Base-by-base conservation (phyloP, 129 eudicot genomes). In the Arctium lappa region DNA sequence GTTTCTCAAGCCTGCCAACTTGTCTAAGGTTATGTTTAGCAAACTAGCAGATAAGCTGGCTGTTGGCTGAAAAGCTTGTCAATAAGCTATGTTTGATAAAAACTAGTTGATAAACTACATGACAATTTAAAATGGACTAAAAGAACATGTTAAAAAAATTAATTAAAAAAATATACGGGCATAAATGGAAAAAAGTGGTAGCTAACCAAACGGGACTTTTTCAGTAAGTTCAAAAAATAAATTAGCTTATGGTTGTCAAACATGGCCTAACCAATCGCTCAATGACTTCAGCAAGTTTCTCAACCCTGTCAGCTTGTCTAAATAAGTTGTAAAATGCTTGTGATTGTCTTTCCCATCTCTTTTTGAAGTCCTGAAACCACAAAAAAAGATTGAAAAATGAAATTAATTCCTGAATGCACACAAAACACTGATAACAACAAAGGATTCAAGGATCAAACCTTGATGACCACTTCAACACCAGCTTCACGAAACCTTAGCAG, bases 291-390 rank as follows among this genome's bases (percentile, higher is more conserved):
- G 93, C 94, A 74, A 95, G 98, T 89, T 87, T 95, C 74, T 91
- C 99, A 68, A 95, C 90, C 87, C 99, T 90, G 86, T 95, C 98
- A 12, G 99, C 98, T 89, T 95, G 99, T 84, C 99, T 90, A 81
- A 95, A 95, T 84, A 95, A 89, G 88, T 95, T 95, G 82, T 87
- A 95, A 60, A 95, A 82, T 38, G 99, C 97, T 33, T 85, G 97
- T 63, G 97, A 89, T 82, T 95, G 99, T 78, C 97, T 86, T 8
- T 95, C 98, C 98, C 92, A 95, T 93, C 97, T 95, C 84, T 89
- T 95, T 46, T 81, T 86, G 48, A 95, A 88, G 86, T 95, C 99
- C 99, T 95, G 97, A 37, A 85, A 82, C 32, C 71, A 69, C 11
- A 46, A 18, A 65, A 65, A n/a, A 84, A n/a, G 71, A 74, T 50